Evolutionary conservation across 371 early-diverging fungal genomes (phyloP).

Genomic region (Apophysomyces sp.): DNA sequence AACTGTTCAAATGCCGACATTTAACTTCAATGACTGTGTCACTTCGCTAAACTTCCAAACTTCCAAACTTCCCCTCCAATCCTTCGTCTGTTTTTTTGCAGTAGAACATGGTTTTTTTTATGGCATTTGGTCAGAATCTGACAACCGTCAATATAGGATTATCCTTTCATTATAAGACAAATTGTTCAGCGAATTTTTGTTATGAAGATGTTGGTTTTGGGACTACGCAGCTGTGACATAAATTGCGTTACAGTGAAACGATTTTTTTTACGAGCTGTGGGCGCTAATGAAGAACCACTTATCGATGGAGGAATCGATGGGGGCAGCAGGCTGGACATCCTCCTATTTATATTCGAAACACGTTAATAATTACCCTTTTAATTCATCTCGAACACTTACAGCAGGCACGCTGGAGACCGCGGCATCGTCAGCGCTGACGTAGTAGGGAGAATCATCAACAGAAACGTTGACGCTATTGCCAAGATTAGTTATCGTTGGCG

Average conservation of each 20-base stretch:
- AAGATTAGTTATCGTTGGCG: not conserved
- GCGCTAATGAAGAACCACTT: constrained; percentile 98
- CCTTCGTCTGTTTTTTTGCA: too few species aligned
- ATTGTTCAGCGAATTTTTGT: too few species aligned
- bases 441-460: constrained; percentile 75
- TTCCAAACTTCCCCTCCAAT: too few species aligned
- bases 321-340: constrained; percentile 47
- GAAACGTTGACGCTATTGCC: constrained; percentile 63
- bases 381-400: constrained; percentile 48
- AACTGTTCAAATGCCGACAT: too few species aligned
- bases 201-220: too few species aligned
- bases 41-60: too few species aligned
- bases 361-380: constrained; percentile 44
- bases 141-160: too few species aligned
- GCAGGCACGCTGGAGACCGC: constrained; percentile 65
- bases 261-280: constrained; percentile 62
- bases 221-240: not conserved
- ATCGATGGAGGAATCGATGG: constrained; percentile 80
- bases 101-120: too few species aligned
- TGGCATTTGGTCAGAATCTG: too few species aligned
- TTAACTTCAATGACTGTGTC: too few species aligned
- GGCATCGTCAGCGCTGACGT: constrained; percentile 57
- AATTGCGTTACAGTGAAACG: constrained; percentile 4
- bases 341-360: constrained; percentile 18
- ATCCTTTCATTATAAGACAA: too few species aligned